Evolutionary conservation across 2,329 filamentous ascomycete species (phyloP).

Genomic region (Trichoderma sp.): DNA sequence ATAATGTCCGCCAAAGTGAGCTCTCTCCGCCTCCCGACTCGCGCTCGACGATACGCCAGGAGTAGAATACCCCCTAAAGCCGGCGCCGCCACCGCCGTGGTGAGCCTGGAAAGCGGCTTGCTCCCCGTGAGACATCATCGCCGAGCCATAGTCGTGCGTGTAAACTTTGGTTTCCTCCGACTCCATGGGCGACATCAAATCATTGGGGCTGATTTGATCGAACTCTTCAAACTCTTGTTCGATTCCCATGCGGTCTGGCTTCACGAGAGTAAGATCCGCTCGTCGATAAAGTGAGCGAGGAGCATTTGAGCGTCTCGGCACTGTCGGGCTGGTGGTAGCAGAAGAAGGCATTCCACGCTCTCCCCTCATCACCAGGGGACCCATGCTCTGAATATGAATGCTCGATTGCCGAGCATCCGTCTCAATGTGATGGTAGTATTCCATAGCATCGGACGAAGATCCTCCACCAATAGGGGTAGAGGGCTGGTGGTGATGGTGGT

Average conservation of each 20-base stretch:
- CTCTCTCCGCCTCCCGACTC: background rate
- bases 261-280: background rate
- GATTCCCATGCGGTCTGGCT: background rate
- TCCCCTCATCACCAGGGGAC: background rate
- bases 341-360: background rate
- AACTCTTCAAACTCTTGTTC: slow-evolving; percentile 3
- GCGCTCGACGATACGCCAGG: background rate
- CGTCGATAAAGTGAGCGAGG: background rate
- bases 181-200: background rate
- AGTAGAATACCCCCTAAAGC: background rate
- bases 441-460: slow-evolving; percentile 4
- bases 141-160: background rate
- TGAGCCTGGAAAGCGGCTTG: slow-evolving; percentile 12
- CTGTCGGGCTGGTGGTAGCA: background rate
- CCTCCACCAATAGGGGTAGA: background rate
- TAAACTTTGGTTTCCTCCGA: background rate
- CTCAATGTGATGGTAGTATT: background rate
- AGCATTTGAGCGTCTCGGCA: background rate
- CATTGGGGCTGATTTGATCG: background rate
- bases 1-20: background rate
- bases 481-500: slow-evolving; percentile 1
- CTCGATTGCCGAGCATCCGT: background rate
- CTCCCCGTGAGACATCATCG: background rate
- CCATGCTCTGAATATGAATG: background rate
- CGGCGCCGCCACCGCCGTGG: background rate